Evolutionary conservation across 345 rosid genomes (phyloP).

Genomic region (Corchorus olitorius): DNA sequence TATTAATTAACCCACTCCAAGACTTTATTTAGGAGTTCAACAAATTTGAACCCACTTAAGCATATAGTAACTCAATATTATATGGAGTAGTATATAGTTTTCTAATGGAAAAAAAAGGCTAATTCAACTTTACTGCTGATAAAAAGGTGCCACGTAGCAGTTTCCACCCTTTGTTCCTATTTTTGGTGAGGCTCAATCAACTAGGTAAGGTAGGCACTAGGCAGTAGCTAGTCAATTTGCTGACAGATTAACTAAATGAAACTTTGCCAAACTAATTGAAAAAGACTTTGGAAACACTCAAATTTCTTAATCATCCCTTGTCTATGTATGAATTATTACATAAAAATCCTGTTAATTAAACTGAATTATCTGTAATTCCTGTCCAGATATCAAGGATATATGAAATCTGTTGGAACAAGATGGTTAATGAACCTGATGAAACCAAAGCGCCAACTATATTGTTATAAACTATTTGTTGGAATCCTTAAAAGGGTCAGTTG

Average conservation of each 20-base stretch:
- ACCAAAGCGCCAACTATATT: not conserved
- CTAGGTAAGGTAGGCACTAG: too few relatives aligned
- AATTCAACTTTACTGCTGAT: not conserved
- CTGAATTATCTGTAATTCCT: not conserved
- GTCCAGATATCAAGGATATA: not conserved
- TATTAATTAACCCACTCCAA: not conserved
- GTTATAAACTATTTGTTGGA: not conserved
- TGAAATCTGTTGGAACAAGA: not conserved
- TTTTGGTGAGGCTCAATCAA: not conserved
- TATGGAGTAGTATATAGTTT: not conserved
- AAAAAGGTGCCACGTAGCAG: not conserved
- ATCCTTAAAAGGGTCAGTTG: not conserved
- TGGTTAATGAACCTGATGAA: not conserved
- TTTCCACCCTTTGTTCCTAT: not conserved
- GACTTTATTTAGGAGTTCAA: not conserved
- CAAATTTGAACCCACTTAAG: not conserved
- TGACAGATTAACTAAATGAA: not conserved
- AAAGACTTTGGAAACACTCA: not conserved
- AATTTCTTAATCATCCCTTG: not conserved
- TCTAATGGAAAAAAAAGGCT: not conserved
- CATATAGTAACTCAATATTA: not conserved
- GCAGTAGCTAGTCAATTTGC: not conserved
- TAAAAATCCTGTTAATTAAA: not conserved
- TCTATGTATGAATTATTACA: not conserved
- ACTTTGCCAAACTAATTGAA: not conserved